Base-by-base conservation (phyloP, 2,329 filamentous ascomycete species). In the Nigrograna mackinnonii region DNA sequence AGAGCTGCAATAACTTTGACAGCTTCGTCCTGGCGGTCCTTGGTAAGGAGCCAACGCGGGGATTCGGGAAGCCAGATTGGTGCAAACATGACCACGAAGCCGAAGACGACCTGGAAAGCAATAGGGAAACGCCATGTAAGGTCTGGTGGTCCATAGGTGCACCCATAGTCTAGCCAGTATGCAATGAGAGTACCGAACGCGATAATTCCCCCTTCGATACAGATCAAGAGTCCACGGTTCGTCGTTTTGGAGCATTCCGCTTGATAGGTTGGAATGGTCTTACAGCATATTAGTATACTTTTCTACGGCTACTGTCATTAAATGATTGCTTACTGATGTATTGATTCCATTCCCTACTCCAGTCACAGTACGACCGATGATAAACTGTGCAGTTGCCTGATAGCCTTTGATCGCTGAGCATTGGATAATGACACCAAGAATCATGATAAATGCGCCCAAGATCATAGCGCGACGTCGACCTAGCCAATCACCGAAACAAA, bases 31-130 rank as follows among this genome's bases (percentile, higher is more conserved):
- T 79, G 72, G 7, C 79, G 78, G 55, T 85, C 83, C 66, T 84
- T 83, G 56, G 77, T 77, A 51, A 86, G 72, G 11, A 87, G 77
- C 71, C 78, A 88, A 36, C 84, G 78, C 0, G 84, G 85, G 0
- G 79, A 83, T 63, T 88, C 85, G 2, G 84, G 84, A 4, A 86
- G 55, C 38, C 67, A 61, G 41, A 80, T 84, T 59, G 87, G 82
- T 50, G 82, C 82, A 5, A 70, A 35, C 68, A 79, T 53, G 72
- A 78, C 46, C 70, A 79, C 56, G 14, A 78, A 22, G 30, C 70
- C 76, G 47, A 78, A 79, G 35, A 78, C 47, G 24, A 74, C 65
- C 58, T 79, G 77, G 64, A 79, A 79, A 6, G 75, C 74, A 28
- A 79, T 76, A 3, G 77, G 77, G 60, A 79, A 78, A 24, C 77